Conservation (phyloP, 2,329 filamentous ascomycete species). For the Aureobasidium melanogenum region DNA sequence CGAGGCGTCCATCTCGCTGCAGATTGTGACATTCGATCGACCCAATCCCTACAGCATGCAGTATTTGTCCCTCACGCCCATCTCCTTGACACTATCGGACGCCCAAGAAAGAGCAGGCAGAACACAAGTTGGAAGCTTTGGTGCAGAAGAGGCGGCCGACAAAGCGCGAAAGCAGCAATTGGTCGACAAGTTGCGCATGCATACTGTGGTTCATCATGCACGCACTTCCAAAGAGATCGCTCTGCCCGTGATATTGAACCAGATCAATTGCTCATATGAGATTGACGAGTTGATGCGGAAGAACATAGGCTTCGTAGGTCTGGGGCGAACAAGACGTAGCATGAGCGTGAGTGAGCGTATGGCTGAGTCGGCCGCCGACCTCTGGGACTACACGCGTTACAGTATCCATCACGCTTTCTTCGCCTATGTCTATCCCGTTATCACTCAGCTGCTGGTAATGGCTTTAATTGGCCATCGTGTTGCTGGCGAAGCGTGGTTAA, state of each 20-base stretch:
- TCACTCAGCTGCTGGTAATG: slow-evolving; percentile 63
- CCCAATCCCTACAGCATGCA: slow-evolving; percentile 86
- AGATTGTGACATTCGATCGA: slow-evolving; percentile 81
- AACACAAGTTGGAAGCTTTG: slow-evolving; percentile 44
- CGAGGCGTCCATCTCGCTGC: slow-evolving; percentile 62
- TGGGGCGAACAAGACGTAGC: slow-evolving; percentile 63
- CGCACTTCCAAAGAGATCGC: slow-evolving; percentile 76
- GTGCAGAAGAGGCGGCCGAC: slow-evolving; percentile 62
- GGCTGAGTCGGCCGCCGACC: slow-evolving; percentile 81
- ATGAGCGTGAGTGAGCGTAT: slow-evolving; percentile 91
- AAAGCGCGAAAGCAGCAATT: slow-evolving; percentile 57
- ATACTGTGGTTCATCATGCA: slow-evolving; percentile 70
- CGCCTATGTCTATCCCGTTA: slow-evolving; percentile 68
- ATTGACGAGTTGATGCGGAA: slow-evolving; percentile 77
- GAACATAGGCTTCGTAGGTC: slow-evolving; percentile 77
- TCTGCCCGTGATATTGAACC: slow-evolving; percentile 73
- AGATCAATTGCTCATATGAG: slow-evolving; percentile 94
- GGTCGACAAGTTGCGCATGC: slow-evolving; percentile 77
- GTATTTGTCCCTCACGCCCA: slow-evolving; percentile 85
- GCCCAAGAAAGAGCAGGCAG: slow-evolving; percentile 28
- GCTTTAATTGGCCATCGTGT: slow-evolving; percentile 71
- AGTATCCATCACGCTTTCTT: slow-evolving; percentile 63
- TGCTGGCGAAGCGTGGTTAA: slow-evolving; percentile 68
- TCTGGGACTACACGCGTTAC: slow-evolving; percentile 65
- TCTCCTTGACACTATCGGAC: slow-evolving; percentile 68